Evolutionary conservation across 768 basidiomycete species (phyloP).

Genomic region (Hygrocybe coccinea): DNA sequence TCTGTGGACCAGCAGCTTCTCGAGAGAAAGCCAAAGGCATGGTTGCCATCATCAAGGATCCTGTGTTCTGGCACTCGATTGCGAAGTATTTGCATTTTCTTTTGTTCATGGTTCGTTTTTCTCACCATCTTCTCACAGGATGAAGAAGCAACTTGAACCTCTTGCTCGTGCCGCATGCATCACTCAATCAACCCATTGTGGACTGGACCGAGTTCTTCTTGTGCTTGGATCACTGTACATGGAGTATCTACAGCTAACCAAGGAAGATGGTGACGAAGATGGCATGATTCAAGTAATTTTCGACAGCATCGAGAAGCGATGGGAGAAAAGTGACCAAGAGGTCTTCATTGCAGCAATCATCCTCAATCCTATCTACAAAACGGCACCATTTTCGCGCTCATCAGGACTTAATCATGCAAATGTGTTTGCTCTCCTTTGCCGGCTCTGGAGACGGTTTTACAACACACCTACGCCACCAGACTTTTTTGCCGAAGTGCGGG

Average conservation of each 20-base stretch:
- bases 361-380: slow-evolving; percentile 23
- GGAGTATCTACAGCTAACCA: slow-evolving; percentile 3
- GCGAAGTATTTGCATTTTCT: slow-evolving; percentile 9
- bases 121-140: slow-evolving; percentile 7
- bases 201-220: slow-evolving; percentile 10
- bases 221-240: slow-evolving; percentile 7
- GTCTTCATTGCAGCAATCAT: slow-evolving; percentile 28
- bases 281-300: slow-evolving; percentile 5
- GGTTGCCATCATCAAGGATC: slow-evolving; percentile 25
- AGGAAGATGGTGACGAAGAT: background rate
- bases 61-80: slow-evolving; percentile 28
- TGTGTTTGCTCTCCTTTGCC: slow-evolving; percentile 7
- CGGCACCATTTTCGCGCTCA: slow-evolving; percentile 10
- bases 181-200: slow-evolving; percentile 21
- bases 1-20: slow-evolving; percentile 10
- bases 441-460: slow-evolving; percentile 16
- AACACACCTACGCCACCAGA: background rate
- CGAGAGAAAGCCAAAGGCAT: slow-evolving; percentile 22
- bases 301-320: slow-evolving; percentile 21
- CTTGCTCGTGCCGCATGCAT: slow-evolving; percentile 17
- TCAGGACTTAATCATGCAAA: slow-evolving; percentile 13
- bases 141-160: slow-evolving; percentile 17
- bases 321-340: slow-evolving; percentile 29
- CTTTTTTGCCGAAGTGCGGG: background rate
- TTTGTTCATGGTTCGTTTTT: background rate